Percentiles rank a stretch among this genome's conserved stretches.
These are phyloP conservation scores for Colletotrichum brevisporum DNA, from an alignment of 2,329 filamentous ascomycete species.

Conservation along the genomic window DNA sequence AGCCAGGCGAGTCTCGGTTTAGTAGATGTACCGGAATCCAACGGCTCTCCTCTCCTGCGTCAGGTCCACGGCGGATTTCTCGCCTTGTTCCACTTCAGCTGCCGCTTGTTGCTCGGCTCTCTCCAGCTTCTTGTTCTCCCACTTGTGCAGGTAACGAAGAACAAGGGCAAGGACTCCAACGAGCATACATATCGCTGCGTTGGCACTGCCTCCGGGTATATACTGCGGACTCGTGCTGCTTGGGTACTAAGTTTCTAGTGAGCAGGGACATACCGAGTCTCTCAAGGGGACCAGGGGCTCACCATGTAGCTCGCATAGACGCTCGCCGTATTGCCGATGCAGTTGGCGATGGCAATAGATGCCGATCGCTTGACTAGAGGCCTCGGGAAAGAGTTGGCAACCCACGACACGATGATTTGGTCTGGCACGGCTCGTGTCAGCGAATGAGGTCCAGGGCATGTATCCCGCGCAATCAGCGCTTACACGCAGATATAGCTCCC, in stretches of 20 bases:
- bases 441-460: not conserved
- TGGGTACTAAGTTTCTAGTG: conserved; percentile 57
- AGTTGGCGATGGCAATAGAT: conserved; percentile 76
- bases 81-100: conserved; percentile 39
- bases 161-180: conserved; percentile 67
- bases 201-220: conserved; percentile 69
- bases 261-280: not conserved
- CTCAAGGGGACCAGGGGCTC: not conserved
- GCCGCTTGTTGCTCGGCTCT: conserved; percentile 52
- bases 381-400: conserved; percentile 80
- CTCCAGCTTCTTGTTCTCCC: conserved; percentile 74
- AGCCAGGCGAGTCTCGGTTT: not conserved
- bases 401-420: conserved; percentile 74
- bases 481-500: conserved; percentile 64
- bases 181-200: conserved; percentile 73
- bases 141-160: conserved; percentile 67
- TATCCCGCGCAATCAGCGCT: conserved; percentile 29
- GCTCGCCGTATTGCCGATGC: conserved; percentile 66
- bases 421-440: conserved; percentile 44
- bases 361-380: conserved; percentile 77
- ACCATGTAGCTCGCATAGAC: conserved; percentile 52
- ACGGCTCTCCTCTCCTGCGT: conserved; percentile 41
- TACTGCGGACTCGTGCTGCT: conserved; percentile 59
- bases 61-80: conserved; percentile 13
- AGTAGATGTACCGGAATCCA: conserved; percentile 51